A percentile compares a stretch with the other conserved stretches of the same genome.
Evolutionary conservation across 352 stramenopile species (phyloP).

Genomic region (Halophytophthora batemanensis): DNA sequence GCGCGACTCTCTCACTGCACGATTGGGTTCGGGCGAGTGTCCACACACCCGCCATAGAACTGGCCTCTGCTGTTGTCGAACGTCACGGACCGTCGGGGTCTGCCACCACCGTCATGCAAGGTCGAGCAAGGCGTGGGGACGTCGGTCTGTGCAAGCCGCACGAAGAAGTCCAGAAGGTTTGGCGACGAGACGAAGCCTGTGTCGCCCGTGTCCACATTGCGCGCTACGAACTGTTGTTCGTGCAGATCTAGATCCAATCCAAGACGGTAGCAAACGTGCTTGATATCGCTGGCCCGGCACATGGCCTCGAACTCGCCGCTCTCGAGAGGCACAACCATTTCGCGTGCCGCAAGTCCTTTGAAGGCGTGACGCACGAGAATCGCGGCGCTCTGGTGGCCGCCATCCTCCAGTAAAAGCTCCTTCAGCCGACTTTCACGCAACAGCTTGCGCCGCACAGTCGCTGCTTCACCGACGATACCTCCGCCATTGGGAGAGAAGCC

Average conservation of each 20-base stretch:
- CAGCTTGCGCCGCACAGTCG: slow-evolving; percentile 48
- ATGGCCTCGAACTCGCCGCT: slow-evolving; percentile 68
- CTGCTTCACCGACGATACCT: slow-evolving; percentile 7
- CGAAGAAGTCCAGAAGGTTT: slow-evolving; percentile 58
- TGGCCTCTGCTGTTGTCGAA: slow-evolving; percentile 14
- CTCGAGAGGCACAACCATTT: slow-evolving; percentile 68
- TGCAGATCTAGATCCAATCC: slow-evolving; percentile 62
- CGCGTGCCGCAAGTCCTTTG: slow-evolving; percentile 57
- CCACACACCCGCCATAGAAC: slow-evolving; percentile 10
- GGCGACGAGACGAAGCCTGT: slow-evolving; percentile 65
- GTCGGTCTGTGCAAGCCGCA: slow-evolving; percentile 27
- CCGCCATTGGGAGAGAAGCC: slow-evolving; percentile 8
- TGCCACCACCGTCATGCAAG: neutral
- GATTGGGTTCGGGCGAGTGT: slow-evolving; percentile 6
- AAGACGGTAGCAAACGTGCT: slow-evolving; percentile 70
- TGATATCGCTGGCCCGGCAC: slow-evolving; percentile 59
- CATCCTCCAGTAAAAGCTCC: slow-evolving; percentile 45
- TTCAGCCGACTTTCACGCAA: slow-evolving; percentile 52
- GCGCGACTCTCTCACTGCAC: slow-evolving; percentile 12
- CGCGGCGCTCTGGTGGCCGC: slow-evolving; percentile 58
- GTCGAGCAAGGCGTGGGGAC: slow-evolving; percentile 2
- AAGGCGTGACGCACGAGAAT: slow-evolving; percentile 73
- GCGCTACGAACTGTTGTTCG: slow-evolving; percentile 57
- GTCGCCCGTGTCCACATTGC: slow-evolving; percentile 39
- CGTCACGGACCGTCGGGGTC: slow-evolving; percentile 18